Evolutionary conservation across 1,139 yeast genomes (phyloP).

Genomic region (Casaregolazyma suthepensis): DNA sequence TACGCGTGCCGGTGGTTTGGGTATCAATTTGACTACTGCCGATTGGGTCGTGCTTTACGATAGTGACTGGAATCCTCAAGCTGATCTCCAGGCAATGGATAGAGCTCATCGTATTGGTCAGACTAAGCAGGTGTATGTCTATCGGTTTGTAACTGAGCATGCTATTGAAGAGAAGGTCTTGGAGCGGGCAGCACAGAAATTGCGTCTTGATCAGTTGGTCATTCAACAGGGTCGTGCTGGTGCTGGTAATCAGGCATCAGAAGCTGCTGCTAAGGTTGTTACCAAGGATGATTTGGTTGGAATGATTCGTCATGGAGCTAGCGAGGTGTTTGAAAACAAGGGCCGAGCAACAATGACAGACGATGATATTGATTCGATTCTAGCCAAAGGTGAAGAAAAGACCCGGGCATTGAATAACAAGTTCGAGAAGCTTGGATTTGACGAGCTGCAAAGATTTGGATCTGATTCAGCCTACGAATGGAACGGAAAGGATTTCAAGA

Average conservation of each 20-base stretch:
- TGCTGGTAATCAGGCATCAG: conserved; percentile 26
- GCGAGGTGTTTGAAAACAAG: conserved; percentile 53
- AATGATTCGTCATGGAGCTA: conserved; percentile 98
- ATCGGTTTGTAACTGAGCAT: conserved; percentile 86
- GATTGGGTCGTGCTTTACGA: conserved; percentile 86
- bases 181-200: conserved; percentile 92
- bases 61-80: conserved; percentile 99
- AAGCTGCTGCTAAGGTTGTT: conserved; percentile 43
- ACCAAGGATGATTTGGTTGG: conserved; percentile 80
- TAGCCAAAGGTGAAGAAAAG: conserved; percentile 72
- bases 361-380: conserved; percentile 74
- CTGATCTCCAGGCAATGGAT: conserved; percentile 98
- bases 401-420: conserved; percentile 72
- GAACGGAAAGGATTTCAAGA: conserved; percentile 87
- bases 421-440: conserved; percentile 79
- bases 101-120: conserved; percentile 98
- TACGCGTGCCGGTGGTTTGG: conserved; percentile 98
- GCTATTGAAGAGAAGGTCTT: conserved; percentile 95
- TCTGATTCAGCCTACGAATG: conserved; percentile 92
- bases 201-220: conserved; percentile 87
- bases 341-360: conserved; percentile 36
- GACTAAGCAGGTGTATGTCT: conserved; percentile 90
- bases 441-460: conserved; percentile 84
- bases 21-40: conserved; percentile 89
- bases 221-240: conserved; percentile 84